Evolutionary conservation across 148 eudicot species (phyloP), one percentile per base, ranked within the genome.

Genomic region (Vaccinium myrtillus): DNA sequence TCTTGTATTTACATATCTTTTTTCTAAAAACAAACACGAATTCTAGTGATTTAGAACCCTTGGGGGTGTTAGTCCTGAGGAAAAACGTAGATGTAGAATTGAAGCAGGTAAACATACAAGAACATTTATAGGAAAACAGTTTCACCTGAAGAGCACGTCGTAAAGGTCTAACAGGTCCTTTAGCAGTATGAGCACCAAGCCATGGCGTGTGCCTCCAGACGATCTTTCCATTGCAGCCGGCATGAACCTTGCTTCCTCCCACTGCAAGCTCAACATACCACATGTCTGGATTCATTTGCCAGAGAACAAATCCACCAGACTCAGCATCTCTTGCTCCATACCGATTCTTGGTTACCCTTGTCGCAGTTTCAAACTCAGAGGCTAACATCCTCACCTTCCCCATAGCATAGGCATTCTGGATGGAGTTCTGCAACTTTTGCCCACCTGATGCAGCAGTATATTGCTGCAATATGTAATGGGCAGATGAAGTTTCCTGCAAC

Each of bases 131-230:
- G n/a, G 59, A 56, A 30, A 3, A 39, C 0, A 49, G 74, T 25
- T 48, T 85, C 39, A 91, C 93, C 93, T 91, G 93, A 70, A 91
- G 92, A 53, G 93, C 89, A 19, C 93, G 92, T 18, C 93, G 90
- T 50, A 91, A 61, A 58, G 93, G 93, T 78, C 93, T 80, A 74
- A 86, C 87, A 1, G 93, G 91, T 25, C 93, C 93, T 83, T 91
- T 91, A 12, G 93, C 93, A 25, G 92, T 80, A 79, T 90, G 93
- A 32, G 93, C 87, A 25, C 93, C 93, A 75, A 90, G 89, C 93
- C 93, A 91, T 18, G 93, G 93, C 2, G 93, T 91, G 83, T 91
- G 92, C 87, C 93, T 88, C 93, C 93, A 91, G 18, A 91, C 93
- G 10, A 91, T 82, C 81, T 88, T 87, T 12, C 93, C 93, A 78